A percentile compares a stretch with the other conserved stretches of the same genome.
phyloP scores from a whole-genome alignment of 768 basidiomycete genomes.

The Suillus placidus region DNA sequence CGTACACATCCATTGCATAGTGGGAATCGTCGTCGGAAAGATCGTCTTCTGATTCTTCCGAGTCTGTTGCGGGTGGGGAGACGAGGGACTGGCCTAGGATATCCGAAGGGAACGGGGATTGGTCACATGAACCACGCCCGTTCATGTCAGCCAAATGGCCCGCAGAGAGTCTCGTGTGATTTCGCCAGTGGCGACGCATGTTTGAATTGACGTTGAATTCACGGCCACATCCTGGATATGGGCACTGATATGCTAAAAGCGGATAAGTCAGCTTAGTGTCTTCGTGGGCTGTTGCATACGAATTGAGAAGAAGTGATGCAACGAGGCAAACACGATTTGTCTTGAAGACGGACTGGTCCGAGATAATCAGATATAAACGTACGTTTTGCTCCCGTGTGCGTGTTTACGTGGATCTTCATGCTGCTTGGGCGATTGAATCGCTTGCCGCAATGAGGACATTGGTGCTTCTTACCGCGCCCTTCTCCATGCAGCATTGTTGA shows the following conservation, averaged over 20 bases:
- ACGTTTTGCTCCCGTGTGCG: slow-evolving; percentile 43
- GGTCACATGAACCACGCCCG: slow-evolving; percentile 18
- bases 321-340: slow-evolving; percentile 7
- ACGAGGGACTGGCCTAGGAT: slow-evolving; percentile 21
- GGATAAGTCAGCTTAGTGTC: slow-evolving; percentile 17
- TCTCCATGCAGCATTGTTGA: slow-evolving; percentile 31
- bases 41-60: slow-evolving; percentile 21
- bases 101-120: slow-evolving; percentile 10
- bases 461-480: slow-evolving; percentile 39
- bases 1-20: slow-evolving; percentile 25
- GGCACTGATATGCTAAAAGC: slow-evolving; percentile 68
- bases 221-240: slow-evolving; percentile 71
- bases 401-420: slow-evolving; percentile 46
- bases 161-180: slow-evolving; percentile 47
- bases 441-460: slow-evolving; percentile 42
- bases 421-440: slow-evolving; percentile 46
- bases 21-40: slow-evolving; percentile 30
- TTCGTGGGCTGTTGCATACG: background rate
- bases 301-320: slow-evolving; percentile 7
- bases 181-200: slow-evolving; percentile 80
- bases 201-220: slow-evolving; percentile 86
- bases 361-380: slow-evolving; percentile 23
- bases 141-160: slow-evolving; percentile 24
- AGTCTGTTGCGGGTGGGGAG: slow-evolving; percentile 33
- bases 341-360: background rate